Percentiles rank a stretch among this genome's conserved stretches.
phyloP scores from a whole-genome alignment of 208 protist species.

The Trypanosoma caninum region DNA sequence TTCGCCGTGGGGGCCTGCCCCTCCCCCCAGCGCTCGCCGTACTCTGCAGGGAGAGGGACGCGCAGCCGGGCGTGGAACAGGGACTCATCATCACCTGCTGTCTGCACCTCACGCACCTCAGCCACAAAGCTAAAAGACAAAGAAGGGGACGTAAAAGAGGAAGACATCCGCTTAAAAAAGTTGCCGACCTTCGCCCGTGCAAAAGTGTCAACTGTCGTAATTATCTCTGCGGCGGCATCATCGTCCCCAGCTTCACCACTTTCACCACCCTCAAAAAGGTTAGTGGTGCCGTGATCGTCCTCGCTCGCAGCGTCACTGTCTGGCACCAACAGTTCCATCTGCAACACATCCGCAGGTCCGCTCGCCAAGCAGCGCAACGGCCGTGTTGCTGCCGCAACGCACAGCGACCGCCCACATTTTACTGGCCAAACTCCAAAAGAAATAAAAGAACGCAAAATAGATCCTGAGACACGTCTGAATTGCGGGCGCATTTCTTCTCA shows the following conservation, averaged over 20 bases:
- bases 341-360: constrained; percentile 5
- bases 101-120: constrained; percentile 63
- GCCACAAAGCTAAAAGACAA: constrained; percentile 1
- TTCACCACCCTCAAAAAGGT: neutral
- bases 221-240: constrained; percentile 31
- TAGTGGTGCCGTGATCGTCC: neutral
- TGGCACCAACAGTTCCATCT: constrained; percentile 25
- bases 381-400: neutral
- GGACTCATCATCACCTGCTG: constrained; percentile 11
- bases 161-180: constrained; percentile 37
- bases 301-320: neutral
- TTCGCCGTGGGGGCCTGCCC: constrained; percentile 66
- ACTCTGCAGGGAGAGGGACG: constrained; percentile 62
- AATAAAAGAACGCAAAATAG: too few species aligned
- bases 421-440: too few species aligned
- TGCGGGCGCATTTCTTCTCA: too few species aligned
- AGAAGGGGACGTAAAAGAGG: neutral
- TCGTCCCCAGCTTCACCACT: constrained; percentile 8
- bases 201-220: constrained; percentile 59
- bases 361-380: neutral
- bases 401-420: neutral
- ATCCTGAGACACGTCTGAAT: too few species aligned
- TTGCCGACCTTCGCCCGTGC: constrained; percentile 72
- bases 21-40: constrained; percentile 70
- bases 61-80: constrained; percentile 63